Base-by-base conservation (phyloP, 2,329 filamentous ascomycete genomes). In the Pezicula rhizophila region DNA sequence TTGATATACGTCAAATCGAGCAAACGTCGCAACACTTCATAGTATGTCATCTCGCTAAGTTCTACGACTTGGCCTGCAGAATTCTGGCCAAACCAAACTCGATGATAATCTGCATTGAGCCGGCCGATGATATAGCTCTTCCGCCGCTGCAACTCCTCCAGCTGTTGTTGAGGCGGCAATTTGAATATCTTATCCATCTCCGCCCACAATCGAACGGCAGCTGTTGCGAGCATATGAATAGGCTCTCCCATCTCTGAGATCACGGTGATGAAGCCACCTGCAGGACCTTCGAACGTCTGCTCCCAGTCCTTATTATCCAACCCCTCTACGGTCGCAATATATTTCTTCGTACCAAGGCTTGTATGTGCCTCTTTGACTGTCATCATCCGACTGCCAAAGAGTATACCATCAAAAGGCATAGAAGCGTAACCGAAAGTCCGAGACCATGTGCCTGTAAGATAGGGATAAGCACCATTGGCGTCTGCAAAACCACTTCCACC, bases 121-220 rank as follows among this genome's bases (percentile, higher is more conserved):
- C 92, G 93, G 76, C 91, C 86, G 72, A 96, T 96, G 68, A 96
- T 95, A 71, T 95, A 86, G 43, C 89, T 83, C 46, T 88, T 85
- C 64, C 87, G 85, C 73, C 92, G 95, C 75, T 89, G n/a, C n/a
- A n/a, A n/a, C n/a, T n/a, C n/a, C n/a, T n/a, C n/a, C n/a, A n/a
- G n/a, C n/a, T n/a, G n/a, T n/a, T n/a, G n/a, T 89, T 37, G 96
- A 77, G 70, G 93, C 90, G 2, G 86, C 78, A 99, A 75, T 64
- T 83, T 87, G 76, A 99, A 99, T 62, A 99, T 96, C 69, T 95
- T 82, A 64, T 99, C 93, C 90, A 99, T 96, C 72, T 99, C 95
- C 43, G 90, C 85, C 93, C 93, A 99, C 76, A 99, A 96, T 47
- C 82, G 76, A 42, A 99, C 91, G 79, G 95, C 93, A 51, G 93